Percentiles rank a stretch among this genome's conserved stretches.
phyloP scores from a whole-genome alignment of 1,139 yeast species.

The Kodamaea plutei region DNA sequence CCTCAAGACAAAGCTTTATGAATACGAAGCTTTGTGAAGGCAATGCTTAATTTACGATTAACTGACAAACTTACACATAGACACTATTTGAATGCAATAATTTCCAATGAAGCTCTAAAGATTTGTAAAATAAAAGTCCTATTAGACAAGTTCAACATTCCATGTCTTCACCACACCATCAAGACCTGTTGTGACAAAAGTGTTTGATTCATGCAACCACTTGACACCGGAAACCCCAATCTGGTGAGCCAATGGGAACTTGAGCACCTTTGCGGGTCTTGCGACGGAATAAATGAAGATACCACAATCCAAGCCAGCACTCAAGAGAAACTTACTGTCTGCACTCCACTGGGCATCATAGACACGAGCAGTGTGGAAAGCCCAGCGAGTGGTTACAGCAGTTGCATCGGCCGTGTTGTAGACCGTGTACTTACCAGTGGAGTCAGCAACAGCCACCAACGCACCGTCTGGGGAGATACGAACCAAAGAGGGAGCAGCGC shows the following conservation, averaged over 20 bases:
- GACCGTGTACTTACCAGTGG: conserved; percentile 75
- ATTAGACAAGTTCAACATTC: too few relatives aligned
- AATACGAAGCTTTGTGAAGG: too few relatives aligned
- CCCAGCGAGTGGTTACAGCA: conserved; percentile 87
- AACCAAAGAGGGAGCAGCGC: conserved; percentile 60
- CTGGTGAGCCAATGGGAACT: conserved; percentile 77
- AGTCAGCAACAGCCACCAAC: conserved; percentile 80
- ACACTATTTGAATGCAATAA: too few relatives aligned
- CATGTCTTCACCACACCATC: conserved; percentile 82
- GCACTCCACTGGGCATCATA: conserved; percentile 74
- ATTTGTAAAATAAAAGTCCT: too few relatives aligned
- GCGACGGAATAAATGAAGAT: conserved; percentile 74
- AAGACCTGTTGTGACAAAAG: conserved; percentile 66
- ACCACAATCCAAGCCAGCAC: conserved; percentile 83
- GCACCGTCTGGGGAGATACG: conserved; percentile 69
- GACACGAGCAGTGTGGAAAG: conserved; percentile 84
- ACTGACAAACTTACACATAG: too few relatives aligned
- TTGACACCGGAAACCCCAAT: conserved; percentile 75
- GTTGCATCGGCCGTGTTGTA: conserved; percentile 53
- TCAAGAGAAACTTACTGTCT: conserved; percentile 67
- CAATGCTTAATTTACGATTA: too few relatives aligned
- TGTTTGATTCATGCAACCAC: conserved; percentile 51
- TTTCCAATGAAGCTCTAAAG: too few relatives aligned
- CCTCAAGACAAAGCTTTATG: too few relatives aligned
- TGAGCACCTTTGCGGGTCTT: conserved; percentile 73